A percentile compares a stretch with the other conserved stretches of the same genome.
Evolutionary conservation across 2,329 filamentous ascomycete species (phyloP).

Genomic region (Aspergillus fructus): DNA sequence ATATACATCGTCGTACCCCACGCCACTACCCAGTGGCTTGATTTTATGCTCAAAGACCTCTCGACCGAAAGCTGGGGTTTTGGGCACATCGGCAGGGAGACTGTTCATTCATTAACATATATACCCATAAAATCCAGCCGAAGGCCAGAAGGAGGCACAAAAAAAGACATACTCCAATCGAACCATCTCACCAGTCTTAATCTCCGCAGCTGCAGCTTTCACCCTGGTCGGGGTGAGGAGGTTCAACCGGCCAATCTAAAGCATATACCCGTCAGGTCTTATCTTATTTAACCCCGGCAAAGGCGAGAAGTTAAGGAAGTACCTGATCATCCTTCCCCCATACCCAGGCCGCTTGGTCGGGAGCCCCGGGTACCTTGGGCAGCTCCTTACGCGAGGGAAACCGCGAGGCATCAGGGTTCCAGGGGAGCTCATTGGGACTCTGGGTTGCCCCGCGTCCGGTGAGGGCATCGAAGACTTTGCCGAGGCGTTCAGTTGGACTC

Average conservation of each 20-base stretch:
- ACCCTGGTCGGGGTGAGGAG: constrained; percentile 57
- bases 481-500: neutral
- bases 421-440: constrained; percentile 43
- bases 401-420: constrained; percentile 53
- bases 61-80: constrained; percentile 54
- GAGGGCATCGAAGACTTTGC: neutral
- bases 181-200: constrained; percentile 56
- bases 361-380: constrained; percentile 52
- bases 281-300: neutral
- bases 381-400: constrained; percentile 57
- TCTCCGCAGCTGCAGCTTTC: constrained; percentile 53
- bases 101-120: constrained; percentile 24
- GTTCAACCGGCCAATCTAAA: constrained; percentile 49
- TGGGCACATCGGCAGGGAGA: constrained; percentile 54
- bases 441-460: constrained; percentile 21
- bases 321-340: constrained; percentile 59
- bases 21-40: constrained; percentile 39
- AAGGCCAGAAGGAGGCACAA: too few species aligned
- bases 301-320: neutral
- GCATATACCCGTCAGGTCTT: neutral
- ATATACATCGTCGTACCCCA: constrained; percentile 47
- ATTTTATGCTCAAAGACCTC: constrained; percentile 57
- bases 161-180: constrained; percentile 48
- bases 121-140: too few species aligned
- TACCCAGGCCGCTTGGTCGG: constrained; percentile 58